Percentiles rank a stretch among this genome's conserved stretches.
These are phyloP conservation scores for Colletotrichum neosansevieriae DNA, from an alignment of 2,329 filamentous ascomycete species.

Conservation along the genomic window DNA sequence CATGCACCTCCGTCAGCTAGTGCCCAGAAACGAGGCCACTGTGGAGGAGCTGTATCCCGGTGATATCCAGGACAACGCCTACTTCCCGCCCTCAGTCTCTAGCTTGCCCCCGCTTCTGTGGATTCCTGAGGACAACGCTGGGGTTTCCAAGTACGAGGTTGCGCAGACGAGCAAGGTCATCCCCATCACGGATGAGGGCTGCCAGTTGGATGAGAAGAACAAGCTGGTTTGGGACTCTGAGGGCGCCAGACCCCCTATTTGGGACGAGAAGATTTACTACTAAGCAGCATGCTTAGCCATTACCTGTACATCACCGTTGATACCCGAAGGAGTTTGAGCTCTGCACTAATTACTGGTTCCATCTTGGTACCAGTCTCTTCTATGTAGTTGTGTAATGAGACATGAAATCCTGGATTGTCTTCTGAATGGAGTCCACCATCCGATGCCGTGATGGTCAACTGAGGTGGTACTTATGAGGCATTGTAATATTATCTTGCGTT, in stretches of 20 bases:
- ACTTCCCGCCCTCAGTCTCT: conserved; percentile 78
- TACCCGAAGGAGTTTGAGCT: conserved; percentile 37
- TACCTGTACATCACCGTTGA: conserved; percentile 33
- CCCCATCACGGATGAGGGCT: conserved; percentile 84
- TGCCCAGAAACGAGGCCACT: conserved; percentile 67
- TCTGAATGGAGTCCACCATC: neutral
- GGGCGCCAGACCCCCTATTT: conserved; percentile 57
- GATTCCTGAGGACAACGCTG: conserved; percentile 82
- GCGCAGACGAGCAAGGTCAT: conserved; percentile 78
- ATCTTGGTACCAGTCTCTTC: neutral
- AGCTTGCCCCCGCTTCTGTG: conserved; percentile 78
- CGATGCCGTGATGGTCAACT: fast-evolving
- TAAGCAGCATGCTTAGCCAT: conserved; percentile 43
- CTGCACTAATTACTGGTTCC: conserved; percentile 17
- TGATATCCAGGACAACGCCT: conserved; percentile 75
- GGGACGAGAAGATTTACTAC: conserved; percentile 59
- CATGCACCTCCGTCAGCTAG: conserved; percentile 73
- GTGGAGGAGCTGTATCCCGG: conserved; percentile 69
- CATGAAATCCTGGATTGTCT: neutral
- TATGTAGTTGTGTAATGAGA: conserved; percentile 28
- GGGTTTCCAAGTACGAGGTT: conserved; percentile 83
- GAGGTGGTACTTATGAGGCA: no score
- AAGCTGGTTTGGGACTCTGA: conserved; percentile 57
- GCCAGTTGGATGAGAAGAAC: conserved; percentile 75
- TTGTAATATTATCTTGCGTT: no score